Percentiles rank a stretch among this genome's conserved stretches.
Conservation (phyloP, 176 grass and related monocot species). For the Musa troglodytarum region DNA sequence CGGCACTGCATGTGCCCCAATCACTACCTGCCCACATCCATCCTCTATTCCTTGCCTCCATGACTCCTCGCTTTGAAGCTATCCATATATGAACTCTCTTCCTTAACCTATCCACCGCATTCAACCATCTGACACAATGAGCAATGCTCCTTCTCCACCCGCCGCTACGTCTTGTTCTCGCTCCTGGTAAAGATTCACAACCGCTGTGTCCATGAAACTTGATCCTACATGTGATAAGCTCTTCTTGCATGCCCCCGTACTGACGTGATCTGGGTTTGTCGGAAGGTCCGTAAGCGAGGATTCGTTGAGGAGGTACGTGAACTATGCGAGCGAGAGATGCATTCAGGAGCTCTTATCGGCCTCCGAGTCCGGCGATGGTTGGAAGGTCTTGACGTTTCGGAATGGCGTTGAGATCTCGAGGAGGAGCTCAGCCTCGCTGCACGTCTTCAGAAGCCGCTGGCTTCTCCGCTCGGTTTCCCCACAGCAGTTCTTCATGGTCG, state of each 20-base stretch:
- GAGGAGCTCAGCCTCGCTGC: slow-evolving; percentile 38
- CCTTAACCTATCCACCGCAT: too few species aligned
- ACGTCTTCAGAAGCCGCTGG: slow-evolving; percentile 86
- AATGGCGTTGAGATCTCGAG: slow-evolving; percentile 92
- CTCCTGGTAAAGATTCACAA: slow-evolving; percentile 5
- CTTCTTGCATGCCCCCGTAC: too few species aligned
- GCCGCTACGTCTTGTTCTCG: slow-evolving; percentile 2
- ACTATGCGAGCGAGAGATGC: slow-evolving; percentile 90
- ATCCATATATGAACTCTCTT: background rate
- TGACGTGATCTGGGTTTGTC: too few species aligned
- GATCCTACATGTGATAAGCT: too few species aligned
- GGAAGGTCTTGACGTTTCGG: slow-evolving; percentile 71
- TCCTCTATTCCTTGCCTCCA: too few species aligned
- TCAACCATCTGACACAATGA: background rate
- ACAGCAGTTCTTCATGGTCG: slow-evolving; percentile 78
- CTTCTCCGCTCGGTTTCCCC: slow-evolving; percentile 66
- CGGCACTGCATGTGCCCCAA: slow-evolving; percentile 49
- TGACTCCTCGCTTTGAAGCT: background rate
- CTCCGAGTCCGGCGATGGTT: slow-evolving; percentile 56
- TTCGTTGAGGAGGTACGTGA: slow-evolving; percentile 73
- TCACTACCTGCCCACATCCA: slow-evolving; percentile 23
- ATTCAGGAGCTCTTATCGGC: slow-evolving; percentile 93
- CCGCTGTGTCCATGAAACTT: too few species aligned
- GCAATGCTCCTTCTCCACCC: background rate
- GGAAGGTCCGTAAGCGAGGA: slow-evolving; percentile 90